Conservation (phyloP, 495 filamentous ascomycete genomes). For the Margaritispora aquatica region DNA sequence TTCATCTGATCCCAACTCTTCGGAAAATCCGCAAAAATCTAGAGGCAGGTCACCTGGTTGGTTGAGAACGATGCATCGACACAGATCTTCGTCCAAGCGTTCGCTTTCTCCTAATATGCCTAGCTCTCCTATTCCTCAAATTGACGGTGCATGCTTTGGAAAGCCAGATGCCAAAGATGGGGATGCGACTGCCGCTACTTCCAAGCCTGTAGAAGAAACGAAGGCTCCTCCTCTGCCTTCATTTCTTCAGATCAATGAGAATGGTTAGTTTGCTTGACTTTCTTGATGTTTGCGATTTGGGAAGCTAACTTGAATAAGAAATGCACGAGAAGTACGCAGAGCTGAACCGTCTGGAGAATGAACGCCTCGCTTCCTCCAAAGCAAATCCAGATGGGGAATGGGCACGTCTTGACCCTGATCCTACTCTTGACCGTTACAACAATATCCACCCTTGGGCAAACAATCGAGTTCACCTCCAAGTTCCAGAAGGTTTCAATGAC, state of each 20-base stretch:
- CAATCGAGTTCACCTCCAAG: slow-evolving; percentile 77
- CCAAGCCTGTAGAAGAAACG: neutral
- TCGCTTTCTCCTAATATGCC: slow-evolving; percentile 9
- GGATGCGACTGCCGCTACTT: neutral
- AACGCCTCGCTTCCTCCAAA: slow-evolving; percentile 11
- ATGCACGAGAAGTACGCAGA: slow-evolving; percentile 20
- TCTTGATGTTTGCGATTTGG: neutral
- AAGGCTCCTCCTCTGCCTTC: slow-evolving; percentile 28
- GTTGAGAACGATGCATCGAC: slow-evolving; percentile 20
- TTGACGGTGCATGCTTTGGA: slow-evolving; percentile 20
- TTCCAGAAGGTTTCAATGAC: slow-evolving; percentile 72
- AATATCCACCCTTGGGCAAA: slow-evolving; percentile 84
- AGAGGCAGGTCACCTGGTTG: slow-evolving; percentile 21
- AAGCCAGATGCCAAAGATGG: slow-evolving; percentile 12
- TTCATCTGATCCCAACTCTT: neutral
- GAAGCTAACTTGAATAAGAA: slow-evolving; percentile 8
- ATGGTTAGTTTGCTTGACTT: slow-evolving; percentile 22
- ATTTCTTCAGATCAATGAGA: slow-evolving; percentile 34
- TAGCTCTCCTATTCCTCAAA: slow-evolving; percentile 1
- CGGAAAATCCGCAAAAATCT: neutral
- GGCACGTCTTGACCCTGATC: slow-evolving; percentile 22
- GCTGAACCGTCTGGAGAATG: slow-evolving; percentile 19
- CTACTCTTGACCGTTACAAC: slow-evolving; percentile 65
- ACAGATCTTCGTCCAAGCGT: slow-evolving; percentile 14
- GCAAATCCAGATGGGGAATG: slow-evolving; percentile 30